Evolutionary conservation across 495 filamentous ascomycete species (phyloP), one percentile per base, ranked within the genome.

Genomic region (Rhizodiscina lignyota): DNA sequence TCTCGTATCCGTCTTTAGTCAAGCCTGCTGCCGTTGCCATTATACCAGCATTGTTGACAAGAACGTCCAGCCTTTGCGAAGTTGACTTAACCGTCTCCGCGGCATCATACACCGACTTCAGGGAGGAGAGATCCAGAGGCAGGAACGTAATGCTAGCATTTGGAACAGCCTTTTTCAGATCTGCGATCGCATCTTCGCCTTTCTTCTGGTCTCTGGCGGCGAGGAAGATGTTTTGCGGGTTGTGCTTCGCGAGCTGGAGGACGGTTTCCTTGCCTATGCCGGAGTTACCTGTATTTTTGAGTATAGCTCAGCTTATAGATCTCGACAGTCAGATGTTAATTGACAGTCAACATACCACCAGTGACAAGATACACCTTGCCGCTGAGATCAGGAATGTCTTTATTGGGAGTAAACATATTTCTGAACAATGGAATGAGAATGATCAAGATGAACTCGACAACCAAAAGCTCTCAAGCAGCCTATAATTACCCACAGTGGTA

Each of bases 1-100:
- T 4, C 31, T 48, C 45, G 38, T 45, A 48, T 1, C 45, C 45
- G 30, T 48, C 45, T 0, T 2, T 32, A 2, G 45, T 44, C 3
- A 35, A 12, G 3, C 33, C 37, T 2, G 34, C n/a, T 4, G 32
- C 18, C 8, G 11, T 16, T 5, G 30, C 23, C 29, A 44, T 45
- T 38, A 49, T 40, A 15, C 42, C 45, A 4, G 45, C 42, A 23
- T 49, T 49, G 31, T 34, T 33, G 23, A 49, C 33, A n/a, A 49
- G 42, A 6, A 45, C 37, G 36, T 49, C 42, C 5, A 49, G 32
- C 11, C 45, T 40, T 13, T 3, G 5, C 4, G n/a, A 13, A n/a
- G n/a, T n/a, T n/a, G n/a, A n/a, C n/a, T n/a, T n/a, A n/a, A n/a
- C n/a, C 6, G 30, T 33, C 8, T 33, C 17, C 11, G 33, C 33